Conservation (phyloP, 2,329 filamentous ascomycete species). For the Pochonia chlamydosporia region DNA sequence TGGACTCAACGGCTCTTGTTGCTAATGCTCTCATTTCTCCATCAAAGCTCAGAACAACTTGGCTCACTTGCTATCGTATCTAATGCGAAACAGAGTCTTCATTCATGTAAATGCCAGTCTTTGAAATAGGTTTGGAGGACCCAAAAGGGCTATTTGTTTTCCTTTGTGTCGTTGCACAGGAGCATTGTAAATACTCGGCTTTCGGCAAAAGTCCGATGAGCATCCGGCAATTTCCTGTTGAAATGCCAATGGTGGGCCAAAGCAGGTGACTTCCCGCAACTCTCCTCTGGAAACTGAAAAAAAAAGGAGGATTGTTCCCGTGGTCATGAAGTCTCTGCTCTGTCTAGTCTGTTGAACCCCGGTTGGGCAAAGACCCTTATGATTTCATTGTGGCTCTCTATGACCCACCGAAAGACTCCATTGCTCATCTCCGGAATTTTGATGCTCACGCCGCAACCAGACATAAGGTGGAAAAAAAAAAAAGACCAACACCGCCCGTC, state of each 20-base stretch:
- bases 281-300: too few species aligned
- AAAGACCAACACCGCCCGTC: background rate
- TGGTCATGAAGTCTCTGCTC: background rate
- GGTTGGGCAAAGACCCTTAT: constrained; percentile 7
- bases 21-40: too few species aligned
- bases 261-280: background rate
- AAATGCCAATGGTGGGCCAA: background rate
- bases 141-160: too few species aligned
- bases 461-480: background rate
- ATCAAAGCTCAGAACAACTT: too few species aligned
- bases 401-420: constrained; percentile 5
- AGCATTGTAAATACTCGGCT: too few species aligned
- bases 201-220: background rate
- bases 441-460: background rate
- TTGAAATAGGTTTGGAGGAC: too few species aligned
- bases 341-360: too few species aligned
- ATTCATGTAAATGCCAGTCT: too few species aligned
- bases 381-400: constrained; percentile 8
- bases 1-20: too few species aligned
- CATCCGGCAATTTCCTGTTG: background rate
- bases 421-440: constrained; percentile 8
- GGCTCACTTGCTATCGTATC: too few species aligned
- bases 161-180: too few species aligned
- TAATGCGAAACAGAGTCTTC: too few species aligned
- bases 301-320: background rate